phyloP scores from a whole-genome alignment of 108 stramenopile species.

The Fragilaria crotonensis region DNA sequence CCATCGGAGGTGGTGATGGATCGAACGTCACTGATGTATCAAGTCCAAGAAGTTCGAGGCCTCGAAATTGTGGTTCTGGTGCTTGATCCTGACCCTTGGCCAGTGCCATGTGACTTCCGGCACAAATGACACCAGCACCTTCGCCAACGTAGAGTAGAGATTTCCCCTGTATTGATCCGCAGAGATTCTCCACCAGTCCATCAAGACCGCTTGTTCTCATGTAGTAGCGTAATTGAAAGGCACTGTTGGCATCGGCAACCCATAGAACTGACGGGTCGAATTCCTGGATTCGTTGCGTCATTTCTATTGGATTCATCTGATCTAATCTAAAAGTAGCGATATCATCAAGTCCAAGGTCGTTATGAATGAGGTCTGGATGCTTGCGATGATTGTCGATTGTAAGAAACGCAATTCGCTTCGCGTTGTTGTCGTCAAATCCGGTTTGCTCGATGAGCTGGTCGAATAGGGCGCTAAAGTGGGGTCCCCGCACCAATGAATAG shows the following conservation, averaged over 20 bases:
- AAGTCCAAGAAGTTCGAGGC: constrained; percentile 14
- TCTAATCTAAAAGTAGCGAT: constrained; percentile 2
- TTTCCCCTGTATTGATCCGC: not conserved
- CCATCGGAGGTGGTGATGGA: too few relatives aligned
- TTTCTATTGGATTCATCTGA: constrained; percentile 11
- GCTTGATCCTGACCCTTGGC: not conserved
- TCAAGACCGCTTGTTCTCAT: constrained; percentile 23
- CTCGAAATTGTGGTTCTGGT: constrained; percentile 17
- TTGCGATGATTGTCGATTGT: not conserved
- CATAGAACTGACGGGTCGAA: constrained; percentile 10
- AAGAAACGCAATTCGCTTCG: constrained; percentile 1
- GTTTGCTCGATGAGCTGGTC: constrained; percentile 19
- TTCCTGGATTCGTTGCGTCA: not conserved
- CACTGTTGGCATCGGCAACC: constrained; percentile 7
- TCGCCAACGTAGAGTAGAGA: constrained; percentile 15
- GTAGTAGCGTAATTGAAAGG: constrained; percentile 12
- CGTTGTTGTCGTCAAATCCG: not conserved
- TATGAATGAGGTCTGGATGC: not conserved
- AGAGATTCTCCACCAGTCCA: not conserved
- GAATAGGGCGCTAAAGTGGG: constrained; percentile 22
- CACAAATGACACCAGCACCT: constrained; percentile 16
- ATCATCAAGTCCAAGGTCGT: not conserved
- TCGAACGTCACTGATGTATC: constrained; percentile 7
- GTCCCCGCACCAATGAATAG: constrained; percentile 10
- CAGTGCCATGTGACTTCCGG: constrained; percentile 4